Conservation (phyloP, 345 rosid species). For the Euphorbia lathyris region DNA sequence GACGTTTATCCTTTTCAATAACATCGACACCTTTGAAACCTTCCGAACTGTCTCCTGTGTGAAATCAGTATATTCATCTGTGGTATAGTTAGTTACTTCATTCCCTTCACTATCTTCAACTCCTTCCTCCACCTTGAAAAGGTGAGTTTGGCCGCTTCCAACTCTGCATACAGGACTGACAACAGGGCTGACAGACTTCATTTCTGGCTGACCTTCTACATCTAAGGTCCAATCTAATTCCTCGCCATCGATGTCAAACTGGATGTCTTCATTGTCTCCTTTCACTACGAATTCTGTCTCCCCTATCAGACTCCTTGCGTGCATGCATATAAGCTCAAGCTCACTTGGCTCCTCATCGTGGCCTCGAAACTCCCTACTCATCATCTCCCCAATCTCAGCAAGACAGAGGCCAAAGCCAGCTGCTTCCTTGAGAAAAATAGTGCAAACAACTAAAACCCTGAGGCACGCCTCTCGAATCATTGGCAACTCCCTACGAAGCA, state of each 20-base stretch:
- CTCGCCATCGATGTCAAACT: constrained; percentile 41
- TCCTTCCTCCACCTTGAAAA: constrained; percentile 40
- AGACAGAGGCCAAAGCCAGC: constrained; percentile 35
- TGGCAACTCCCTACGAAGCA: constrained; percentile 43
- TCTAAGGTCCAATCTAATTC: constrained; percentile 22
- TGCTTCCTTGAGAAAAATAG: constrained; percentile 40
- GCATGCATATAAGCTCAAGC: constrained; percentile 39
- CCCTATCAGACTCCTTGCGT: constrained; percentile 30
- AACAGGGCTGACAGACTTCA: too few species aligned
- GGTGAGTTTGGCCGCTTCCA: constrained; percentile 24
- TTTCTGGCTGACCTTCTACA: constrained; percentile 14
- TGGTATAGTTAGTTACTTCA: constrained; percentile 3
- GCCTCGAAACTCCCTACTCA: constrained; percentile 44
- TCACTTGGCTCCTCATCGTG: constrained; percentile 41
- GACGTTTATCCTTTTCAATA: constrained; percentile 13
- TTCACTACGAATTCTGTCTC: constrained; percentile 21
- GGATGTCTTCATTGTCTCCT: constrained; percentile 31
- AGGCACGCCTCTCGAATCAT: constrained; percentile 42
- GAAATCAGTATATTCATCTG: constrained; percentile 13
- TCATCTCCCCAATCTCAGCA: constrained; percentile 47
- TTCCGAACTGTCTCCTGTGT: constrained; percentile 9
- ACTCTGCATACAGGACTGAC: background rate
- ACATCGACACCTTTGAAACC: constrained; percentile 24
- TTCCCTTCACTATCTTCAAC: constrained; percentile 21
- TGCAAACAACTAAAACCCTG: constrained; percentile 38